Percentiles rank a stretch among this genome's conserved stretches.
Evolutionary conservation across 73 alveolate species (phyloP).

Genomic region (Paramecium pentaurelia): DNA sequence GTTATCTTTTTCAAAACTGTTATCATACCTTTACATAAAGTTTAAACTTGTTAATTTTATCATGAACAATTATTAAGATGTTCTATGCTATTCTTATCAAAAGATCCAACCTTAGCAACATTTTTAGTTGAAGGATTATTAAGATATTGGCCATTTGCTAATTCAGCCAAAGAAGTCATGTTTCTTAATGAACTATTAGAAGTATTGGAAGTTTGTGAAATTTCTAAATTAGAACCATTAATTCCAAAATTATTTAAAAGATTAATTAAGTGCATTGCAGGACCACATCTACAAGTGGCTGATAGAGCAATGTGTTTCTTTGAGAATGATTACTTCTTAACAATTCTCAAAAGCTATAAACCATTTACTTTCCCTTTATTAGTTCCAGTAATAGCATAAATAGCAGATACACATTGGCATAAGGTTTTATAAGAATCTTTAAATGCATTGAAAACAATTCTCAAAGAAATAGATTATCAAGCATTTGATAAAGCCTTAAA

Average conservation of each 20-base stretch:
- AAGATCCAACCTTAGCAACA: slow-evolving; percentile 76
- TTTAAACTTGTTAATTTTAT: slow-evolving; percentile 85
- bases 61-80: slow-evolving; percentile 90
- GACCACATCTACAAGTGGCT: slow-evolving; percentile 89
- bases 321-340: slow-evolving; percentile 83
- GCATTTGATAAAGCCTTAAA: slow-evolving; percentile 85
- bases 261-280: slow-evolving; percentile 85
- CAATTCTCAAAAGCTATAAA: slow-evolving; percentile 79
- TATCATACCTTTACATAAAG: slow-evolving; percentile 89
- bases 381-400: slow-evolving; percentile 80
- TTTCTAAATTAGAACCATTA: slow-evolving; percentile 76
- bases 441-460: slow-evolving; percentile 78
- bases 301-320: slow-evolving; percentile 94
- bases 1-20: slow-evolving; percentile 85
- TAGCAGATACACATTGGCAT: slow-evolving; percentile 92
- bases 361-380: slow-evolving; percentile 82
- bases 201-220: slow-evolving; percentile 90
- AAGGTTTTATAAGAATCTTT: slow-evolving; percentile 80
- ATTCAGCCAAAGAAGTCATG: slow-evolving; percentile 91
- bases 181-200: slow-evolving; percentile 87
- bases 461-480: slow-evolving; percentile 82
- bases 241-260: slow-evolving; percentile 84
- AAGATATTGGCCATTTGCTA: slow-evolving; percentile 94
- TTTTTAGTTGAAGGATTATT: slow-evolving; percentile 84
- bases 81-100: slow-evolving; percentile 82